Evolutionary conservation across 306 rosid genomes (phyloP).

Genomic region (Citrullus mucosospermus): DNA sequence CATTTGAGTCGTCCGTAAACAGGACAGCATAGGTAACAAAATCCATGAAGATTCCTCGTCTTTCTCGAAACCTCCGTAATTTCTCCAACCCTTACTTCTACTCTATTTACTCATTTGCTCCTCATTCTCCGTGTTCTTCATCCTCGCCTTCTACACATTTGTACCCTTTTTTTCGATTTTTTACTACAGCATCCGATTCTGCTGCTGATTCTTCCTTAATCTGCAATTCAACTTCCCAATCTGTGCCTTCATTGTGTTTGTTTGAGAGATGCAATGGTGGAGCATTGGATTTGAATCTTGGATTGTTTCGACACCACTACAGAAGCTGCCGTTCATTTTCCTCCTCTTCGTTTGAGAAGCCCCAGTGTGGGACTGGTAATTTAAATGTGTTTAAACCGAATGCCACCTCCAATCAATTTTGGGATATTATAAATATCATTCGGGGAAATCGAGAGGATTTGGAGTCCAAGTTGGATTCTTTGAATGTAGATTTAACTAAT

Average conservation of each 20-base stretch:
- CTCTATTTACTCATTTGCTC: not conserved
- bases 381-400: not conserved
- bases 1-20: not conserved
- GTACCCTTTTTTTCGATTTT: not conserved
- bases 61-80: not conserved
- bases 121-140: not conserved
- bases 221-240: constrained; percentile 8
- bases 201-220: constrained; percentile 13
- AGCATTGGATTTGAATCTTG: not conserved
- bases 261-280: not conserved
- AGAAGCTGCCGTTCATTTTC: constrained; percentile 20
- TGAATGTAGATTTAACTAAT: constrained; percentile 30
- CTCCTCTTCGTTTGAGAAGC: constrained; percentile 1
- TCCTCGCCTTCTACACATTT: not conserved
- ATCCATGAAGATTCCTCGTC: not conserved
- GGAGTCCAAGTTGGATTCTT: constrained; percentile 25
- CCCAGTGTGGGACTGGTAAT: not conserved
- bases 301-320: not conserved
- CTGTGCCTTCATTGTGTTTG: not conserved
- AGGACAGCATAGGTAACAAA: not conserved
- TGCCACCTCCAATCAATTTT: constrained; percentile 24
- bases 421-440: constrained; percentile 31
- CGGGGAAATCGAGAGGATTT: constrained; percentile 30
- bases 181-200: constrained; percentile 7
- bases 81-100: not conserved